Conservation (phyloP, 140 eudicot genomes). For the Senecio squalidus region DNA sequence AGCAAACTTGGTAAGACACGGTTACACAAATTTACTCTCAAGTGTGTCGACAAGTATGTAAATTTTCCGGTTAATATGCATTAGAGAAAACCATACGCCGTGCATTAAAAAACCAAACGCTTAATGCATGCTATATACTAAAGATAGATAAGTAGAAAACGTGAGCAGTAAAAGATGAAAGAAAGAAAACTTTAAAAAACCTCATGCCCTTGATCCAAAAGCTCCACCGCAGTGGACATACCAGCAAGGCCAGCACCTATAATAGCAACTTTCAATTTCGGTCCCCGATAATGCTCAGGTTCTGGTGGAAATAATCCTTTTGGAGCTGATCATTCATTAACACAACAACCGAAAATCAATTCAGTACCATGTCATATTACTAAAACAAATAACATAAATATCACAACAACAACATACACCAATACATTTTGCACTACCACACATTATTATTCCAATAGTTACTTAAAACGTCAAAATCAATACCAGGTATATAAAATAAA, state of each 20-base stretch:
- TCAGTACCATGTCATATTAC: conserved; percentile 8
- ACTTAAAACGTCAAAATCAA: conserved; percentile 1
- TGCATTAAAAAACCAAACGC: no score
- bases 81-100: background rate
- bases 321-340: conserved; percentile 62
- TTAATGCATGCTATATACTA: no score
- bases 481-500: background rate
- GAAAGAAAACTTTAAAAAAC: conserved; percentile 22
- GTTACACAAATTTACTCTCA: conserved; percentile 4
- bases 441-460: background rate
- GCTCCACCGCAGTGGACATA: conserved; percentile 99
- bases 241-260: conserved; percentile 99
- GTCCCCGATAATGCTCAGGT: conserved; percentile 89
- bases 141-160: no score
- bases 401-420: conserved; percentile 9
- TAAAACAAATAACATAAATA: conserved; percentile 1
- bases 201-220: conserved; percentile 98
- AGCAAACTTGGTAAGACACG: conserved; percentile 11
- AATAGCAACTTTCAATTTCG: conserved; percentile 94
- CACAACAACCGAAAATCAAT: conserved; percentile 18
- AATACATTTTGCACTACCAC: background rate
- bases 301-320: conserved; percentile 97
- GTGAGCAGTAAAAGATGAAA: no score
- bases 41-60: no score
- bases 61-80: no score